Evolutionary conservation across 768 basidiomycete species (phyloP).

Genomic region (Paxillus ammoniavirescens): DNA sequence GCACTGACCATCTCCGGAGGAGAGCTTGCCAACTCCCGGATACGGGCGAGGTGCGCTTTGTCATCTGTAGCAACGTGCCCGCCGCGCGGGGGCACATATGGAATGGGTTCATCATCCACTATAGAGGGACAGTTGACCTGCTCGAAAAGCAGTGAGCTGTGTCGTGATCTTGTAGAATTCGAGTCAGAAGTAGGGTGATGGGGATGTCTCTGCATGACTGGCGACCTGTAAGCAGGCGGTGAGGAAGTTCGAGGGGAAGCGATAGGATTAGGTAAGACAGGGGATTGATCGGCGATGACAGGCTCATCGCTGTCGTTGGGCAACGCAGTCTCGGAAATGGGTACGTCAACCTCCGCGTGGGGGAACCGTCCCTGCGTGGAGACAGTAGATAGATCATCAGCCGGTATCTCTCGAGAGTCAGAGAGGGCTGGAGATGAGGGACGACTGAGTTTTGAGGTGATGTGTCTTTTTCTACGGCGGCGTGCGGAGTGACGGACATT

Average conservation of each 20-base stretch:
- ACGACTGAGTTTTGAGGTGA: conserved; percentile 5
- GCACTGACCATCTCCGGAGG: conserved; percentile 37
- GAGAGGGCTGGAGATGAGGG: conserved; percentile 19
- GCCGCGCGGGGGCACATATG: conserved; percentile 32
- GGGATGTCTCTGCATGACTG: conserved; percentile 20
- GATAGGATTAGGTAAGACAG: conserved; percentile 6
- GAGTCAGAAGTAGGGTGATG: conserved; percentile 5
- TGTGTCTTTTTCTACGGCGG: conserved; percentile 41
- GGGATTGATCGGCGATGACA: conserved; percentile 2
- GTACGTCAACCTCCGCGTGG: conserved; percentile 7
- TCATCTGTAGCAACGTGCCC: conserved; percentile 71
- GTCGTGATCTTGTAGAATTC: conserved; percentile 13
- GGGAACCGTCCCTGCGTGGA: conserved; percentile 31
- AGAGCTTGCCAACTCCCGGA: conserved; percentile 51
- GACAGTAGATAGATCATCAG: conserved; percentile 7
- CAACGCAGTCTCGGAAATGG: not conserved
- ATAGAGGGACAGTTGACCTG: not conserved
- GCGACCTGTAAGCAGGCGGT: conserved; percentile 47
- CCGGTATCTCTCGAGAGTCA: conserved; percentile 10
- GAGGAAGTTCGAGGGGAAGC: conserved; percentile 25
- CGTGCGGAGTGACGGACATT: conserved; percentile 61
- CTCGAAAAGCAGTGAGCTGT: conserved; percentile 5
- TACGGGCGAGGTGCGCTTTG: conserved; percentile 53
- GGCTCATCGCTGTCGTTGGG: not conserved
- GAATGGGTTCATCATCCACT: conserved; percentile 19